A percentile compares a stretch with the other conserved stretches of the same genome.
Evolutionary conservation across 1,139 yeast genomes (phyloP).

Genomic region (Scheffersomyces illinoinensis): DNA sequence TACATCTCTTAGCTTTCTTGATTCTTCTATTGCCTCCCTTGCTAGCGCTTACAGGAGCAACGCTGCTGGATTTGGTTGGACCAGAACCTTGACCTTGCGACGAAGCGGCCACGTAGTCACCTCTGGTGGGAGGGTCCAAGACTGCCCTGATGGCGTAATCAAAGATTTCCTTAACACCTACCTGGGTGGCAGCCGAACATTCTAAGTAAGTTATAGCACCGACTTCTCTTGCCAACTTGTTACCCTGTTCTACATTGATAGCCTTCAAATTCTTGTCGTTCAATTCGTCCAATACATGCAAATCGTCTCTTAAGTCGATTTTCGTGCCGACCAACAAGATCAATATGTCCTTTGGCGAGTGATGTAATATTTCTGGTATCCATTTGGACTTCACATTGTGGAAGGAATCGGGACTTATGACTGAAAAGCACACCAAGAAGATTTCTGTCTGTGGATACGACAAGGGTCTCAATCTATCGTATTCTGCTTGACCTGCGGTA

Average conservation of each 20-base stretch:
- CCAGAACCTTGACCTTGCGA: slow-evolving; percentile 5
- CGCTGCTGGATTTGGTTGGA: slow-evolving; percentile 6
- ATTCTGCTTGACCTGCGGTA: slow-evolving; percentile 97
- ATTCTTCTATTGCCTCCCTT: slow-evolving; percentile 40
- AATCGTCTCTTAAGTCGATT: slow-evolving; percentile 80
- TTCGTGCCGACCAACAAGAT: slow-evolving; percentile 85
- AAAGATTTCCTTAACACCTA: slow-evolving; percentile 80
- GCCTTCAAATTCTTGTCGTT: slow-evolving; percentile 65
- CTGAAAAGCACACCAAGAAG: slow-evolving; percentile 83
- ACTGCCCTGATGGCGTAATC: slow-evolving; percentile 79
- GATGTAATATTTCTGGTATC: slow-evolving; percentile 88
- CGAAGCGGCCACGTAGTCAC: slow-evolving; percentile 6
- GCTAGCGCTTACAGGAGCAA: slow-evolving; percentile 3
- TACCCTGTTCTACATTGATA: slow-evolving; percentile 62
- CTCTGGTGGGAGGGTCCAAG: slow-evolving; percentile 51
- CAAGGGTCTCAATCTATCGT: slow-evolving; percentile 86
- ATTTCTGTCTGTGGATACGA: slow-evolving; percentile 93
- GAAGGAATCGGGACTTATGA: slow-evolving; percentile 79
- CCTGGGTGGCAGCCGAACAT: slow-evolving; percentile 92
- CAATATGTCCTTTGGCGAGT: slow-evolving; percentile 74
- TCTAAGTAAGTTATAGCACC: slow-evolving; percentile 79
- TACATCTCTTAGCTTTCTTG: slow-evolving; percentile 23
- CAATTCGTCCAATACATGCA: slow-evolving; percentile 71
- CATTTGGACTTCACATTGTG: slow-evolving; percentile 74
- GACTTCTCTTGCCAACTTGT: slow-evolving; percentile 65